Conservation (phyloP, 495 filamentous ascomycete species). For the Bacidia gigantensis region DNA sequence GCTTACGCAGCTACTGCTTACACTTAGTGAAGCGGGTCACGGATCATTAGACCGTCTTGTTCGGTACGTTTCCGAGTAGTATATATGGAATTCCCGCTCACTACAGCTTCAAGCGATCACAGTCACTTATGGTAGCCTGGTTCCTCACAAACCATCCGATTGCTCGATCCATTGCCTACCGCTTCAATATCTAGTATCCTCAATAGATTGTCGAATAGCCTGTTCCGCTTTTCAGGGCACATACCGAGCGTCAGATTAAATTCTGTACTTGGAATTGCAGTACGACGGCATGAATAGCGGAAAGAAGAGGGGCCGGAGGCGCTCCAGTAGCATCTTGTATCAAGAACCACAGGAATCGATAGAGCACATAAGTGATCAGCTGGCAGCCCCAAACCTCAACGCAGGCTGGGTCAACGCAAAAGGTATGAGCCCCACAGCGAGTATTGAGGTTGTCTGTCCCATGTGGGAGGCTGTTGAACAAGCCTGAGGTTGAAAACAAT, state of each 20-base stretch:
- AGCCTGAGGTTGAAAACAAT: not conserved
- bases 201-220: too few species aligned
- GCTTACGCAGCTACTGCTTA: not conserved
- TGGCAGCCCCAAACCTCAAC: slow-evolving; percentile 86
- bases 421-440: too few species aligned
- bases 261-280: too few species aligned
- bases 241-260: too few species aligned
- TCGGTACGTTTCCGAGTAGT: not conserved
- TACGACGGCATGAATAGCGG: slow-evolving; percentile 42
- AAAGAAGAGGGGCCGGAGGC: slow-evolving; percentile 60
- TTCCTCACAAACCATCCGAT: too few species aligned
- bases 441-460: too few species aligned
- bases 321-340: slow-evolving; percentile 93
- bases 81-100: too few species aligned
- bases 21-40: not conserved
- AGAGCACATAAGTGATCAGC: slow-evolving; percentile 92
- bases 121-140: too few species aligned
- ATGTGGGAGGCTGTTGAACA: not conserved
- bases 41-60: not conserved
- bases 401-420: slow-evolving; percentile 98
- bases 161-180: too few species aligned
- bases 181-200: too few species aligned
- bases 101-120: too few species aligned
- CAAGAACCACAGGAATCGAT: slow-evolving; percentile 86
- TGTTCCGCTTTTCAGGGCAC: too few species aligned